Conservation (phyloP, 345 rosid species). For the Populus nigra region DNA sequence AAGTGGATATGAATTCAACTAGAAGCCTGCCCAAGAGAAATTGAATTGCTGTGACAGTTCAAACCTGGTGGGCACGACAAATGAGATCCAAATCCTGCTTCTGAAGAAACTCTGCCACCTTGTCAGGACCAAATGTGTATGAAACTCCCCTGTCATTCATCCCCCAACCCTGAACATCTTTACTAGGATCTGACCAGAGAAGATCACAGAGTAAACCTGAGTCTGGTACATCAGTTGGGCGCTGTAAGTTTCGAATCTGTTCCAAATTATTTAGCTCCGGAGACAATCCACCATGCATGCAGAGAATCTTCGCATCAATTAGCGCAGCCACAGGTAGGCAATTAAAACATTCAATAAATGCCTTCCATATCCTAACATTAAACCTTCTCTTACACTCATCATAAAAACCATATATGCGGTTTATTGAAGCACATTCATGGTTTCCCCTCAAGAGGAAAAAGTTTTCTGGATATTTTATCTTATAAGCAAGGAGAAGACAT, state of each 20-base stretch:
- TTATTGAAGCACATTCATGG: conserved; percentile 84
- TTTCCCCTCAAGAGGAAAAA: conserved; percentile 85
- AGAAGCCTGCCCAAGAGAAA: background rate
- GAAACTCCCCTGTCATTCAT: conserved; percentile 90
- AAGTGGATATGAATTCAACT: background rate
- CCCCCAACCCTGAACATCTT: conserved; percentile 73
- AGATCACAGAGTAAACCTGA: conserved; percentile 82
- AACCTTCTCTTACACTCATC: conserved; percentile 85
- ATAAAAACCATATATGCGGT: conserved; percentile 81
- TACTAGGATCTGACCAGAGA: conserved; percentile 86
- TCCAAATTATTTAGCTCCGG: conserved; percentile 66
- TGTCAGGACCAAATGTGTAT: conserved; percentile 66
- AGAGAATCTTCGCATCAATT: conserved; percentile 79
- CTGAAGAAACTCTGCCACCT: conserved; percentile 67
- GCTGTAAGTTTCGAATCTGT: conserved; percentile 59
- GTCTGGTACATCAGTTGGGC: conserved; percentile 78
- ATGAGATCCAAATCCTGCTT: conserved; percentile 78
- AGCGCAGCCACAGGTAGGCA: conserved; percentile 88
- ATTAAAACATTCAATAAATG: conserved; percentile 77
- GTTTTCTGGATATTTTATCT: conserved; percentile 75
- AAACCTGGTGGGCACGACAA: conserved; percentile 94
- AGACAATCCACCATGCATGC: conserved; percentile 92
- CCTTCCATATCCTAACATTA: conserved; percentile 72
- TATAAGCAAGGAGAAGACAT: conserved; percentile 82
- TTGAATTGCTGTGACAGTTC: background rate